Evolutionary conservation across 83 land plant genomes (phyloP), one percentile per base, ranked within the genome.

Genomic region (Diphasiastrum complanatum): DNA sequence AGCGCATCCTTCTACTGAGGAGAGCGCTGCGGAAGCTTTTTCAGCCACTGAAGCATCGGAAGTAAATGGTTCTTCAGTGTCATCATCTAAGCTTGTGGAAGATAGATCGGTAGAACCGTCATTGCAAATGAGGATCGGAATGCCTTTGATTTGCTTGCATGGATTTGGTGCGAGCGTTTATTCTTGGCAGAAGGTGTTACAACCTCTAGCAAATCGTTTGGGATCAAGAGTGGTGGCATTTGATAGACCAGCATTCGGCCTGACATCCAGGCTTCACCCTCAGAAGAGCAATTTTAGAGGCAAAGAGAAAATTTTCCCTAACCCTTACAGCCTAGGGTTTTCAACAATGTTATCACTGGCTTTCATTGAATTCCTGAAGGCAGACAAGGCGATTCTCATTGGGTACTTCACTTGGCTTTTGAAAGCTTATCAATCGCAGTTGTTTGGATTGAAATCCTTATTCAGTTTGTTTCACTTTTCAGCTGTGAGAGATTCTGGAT

Each of bases 181-280:
- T 71, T 92, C 98, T 5, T 92, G 98, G 98, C 41, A 67, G 29
- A 37, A 70, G 49, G 84, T 83, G 29, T 70, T 88, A 78, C 79
- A 76, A 67, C 84, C 78, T 26, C 72, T 92, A 33, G 85, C 98
- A 3, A 54, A 66, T 8, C 2, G 77, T 16, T 27, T 70, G 36
- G 79, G 75, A 28, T 76, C 98, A 0, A 77, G 72, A 47, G 91
- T 79, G 24, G 74, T 79, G 63, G 91, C 96, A 10, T 88, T 92
- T 79, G 98, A 92, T 49, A 70, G 98, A 68, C 98, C 98, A 25
- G 98, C 91, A 32, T 92, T 92, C 69, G 98, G 98, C 30, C 62
- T 92, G 45, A 88, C 91, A 0, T 81, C 91, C 49, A 79, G 95
- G 20, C 20, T 22, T 49, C 14, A 40, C 43, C 14, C 14, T 14